phyloP scores from a whole-genome alignment of 352 stramenopile species.

The Pythium myriotylum region DNA sequence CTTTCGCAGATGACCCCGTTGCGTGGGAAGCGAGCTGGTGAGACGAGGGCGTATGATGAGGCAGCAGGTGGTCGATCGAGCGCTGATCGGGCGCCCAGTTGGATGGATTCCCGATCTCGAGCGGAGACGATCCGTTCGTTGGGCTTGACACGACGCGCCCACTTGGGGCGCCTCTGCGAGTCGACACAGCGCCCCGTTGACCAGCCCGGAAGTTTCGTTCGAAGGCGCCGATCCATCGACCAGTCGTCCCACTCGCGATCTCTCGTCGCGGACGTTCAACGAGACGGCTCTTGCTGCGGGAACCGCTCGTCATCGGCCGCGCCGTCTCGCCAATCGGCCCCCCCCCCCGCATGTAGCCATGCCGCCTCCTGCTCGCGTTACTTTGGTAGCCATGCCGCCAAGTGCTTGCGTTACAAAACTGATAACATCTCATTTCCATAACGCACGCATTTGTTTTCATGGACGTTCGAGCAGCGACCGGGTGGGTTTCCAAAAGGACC shows the following conservation, averaged over 20 bases:
- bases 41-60: no score
- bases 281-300: neutral
- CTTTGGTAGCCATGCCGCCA: conserved; percentile 17
- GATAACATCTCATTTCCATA: conserved; percentile 24
- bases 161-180: no score
- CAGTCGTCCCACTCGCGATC: neutral
- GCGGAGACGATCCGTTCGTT: no score
- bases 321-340: conserved; percentile 18
- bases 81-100: no score
- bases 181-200: no score
- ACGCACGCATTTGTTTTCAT: conserved; percentile 21
- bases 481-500: neutral
- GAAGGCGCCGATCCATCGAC: no score
- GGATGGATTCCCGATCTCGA: no score
- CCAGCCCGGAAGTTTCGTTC: no score
- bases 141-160: no score
- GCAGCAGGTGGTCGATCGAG: no score
- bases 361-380: conserved; percentile 14
- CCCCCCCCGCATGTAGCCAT: conserved; percentile 7
- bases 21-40: no score
- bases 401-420: conserved; percentile 23
- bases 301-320: conserved; percentile 12
- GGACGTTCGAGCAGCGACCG: conserved; percentile 5
- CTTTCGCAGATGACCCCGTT: no score
- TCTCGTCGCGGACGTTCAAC: neutral